Evolutionary conservation across 2,329 filamentous ascomycete genomes (phyloP), one percentile per base, ranked within the genome.

Genomic region (Berkeleyomyces basicola): DNA sequence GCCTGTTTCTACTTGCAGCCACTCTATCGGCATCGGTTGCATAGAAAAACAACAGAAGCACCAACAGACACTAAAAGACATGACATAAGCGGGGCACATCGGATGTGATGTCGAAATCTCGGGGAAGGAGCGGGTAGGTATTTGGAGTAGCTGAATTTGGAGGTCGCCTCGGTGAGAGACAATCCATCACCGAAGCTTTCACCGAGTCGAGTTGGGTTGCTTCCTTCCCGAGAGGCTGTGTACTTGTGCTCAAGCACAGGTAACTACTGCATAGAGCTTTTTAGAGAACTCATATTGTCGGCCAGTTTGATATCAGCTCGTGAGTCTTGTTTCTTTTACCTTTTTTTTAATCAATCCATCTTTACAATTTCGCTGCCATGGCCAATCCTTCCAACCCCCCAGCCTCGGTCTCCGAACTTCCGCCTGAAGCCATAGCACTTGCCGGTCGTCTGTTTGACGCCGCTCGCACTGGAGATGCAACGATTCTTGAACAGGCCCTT

Each of bases 361-460:
- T n/a, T 5, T 39, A 44, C 37, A n/a, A 6, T 14, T 9, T 37
- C 51, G 33, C 10, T n/a, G 49, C 5, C 16, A 63, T 63, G 61
- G n/a, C 44, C 23, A 40, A 36, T 36, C 7, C 23, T 14, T 14
- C 31, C 10, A 11, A n/a, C 9, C 16, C 39, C 2, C 23, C 46
- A 23, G 4, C 43, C 23, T 49, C 57, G 11, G 42, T 49, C 5
- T 11, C 74, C 1, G 42, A 55, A 7, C 44, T 87, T 4, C 82
- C 85, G 0, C 82, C 83, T 0, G 84, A 83, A 69, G 84, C 82
- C 46, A 76, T 89, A 59, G 83, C 81, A 3, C 78, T 90, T 40
- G 85, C 85, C 1, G 75, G 77, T 7, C 80, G 80, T 66, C 79
- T 88, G 74, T 89, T 86, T 73, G 79, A 87, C 67, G 79, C 83